A percentile compares a stretch with the other conserved stretches of the same genome.
These are phyloP conservation scores for Comarum palustre DNA, from an alignment of 306 rosid species.

Conservation along the genomic window DNA sequence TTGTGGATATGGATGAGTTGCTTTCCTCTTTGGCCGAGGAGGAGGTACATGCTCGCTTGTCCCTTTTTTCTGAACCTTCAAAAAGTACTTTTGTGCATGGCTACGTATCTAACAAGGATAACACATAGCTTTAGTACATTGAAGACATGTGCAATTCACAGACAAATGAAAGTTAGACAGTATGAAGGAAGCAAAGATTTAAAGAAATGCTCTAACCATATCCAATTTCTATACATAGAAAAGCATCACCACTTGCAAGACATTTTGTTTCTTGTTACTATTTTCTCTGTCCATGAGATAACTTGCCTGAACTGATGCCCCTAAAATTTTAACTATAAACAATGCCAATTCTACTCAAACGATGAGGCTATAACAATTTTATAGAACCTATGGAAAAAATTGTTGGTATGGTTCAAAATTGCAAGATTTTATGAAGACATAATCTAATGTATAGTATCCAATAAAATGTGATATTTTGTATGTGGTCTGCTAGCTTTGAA, in stretches of 20 bases:
- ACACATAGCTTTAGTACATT: neutral
- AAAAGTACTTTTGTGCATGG: constrained; percentile 94
- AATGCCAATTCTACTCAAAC: neutral
- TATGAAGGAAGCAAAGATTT: neutral
- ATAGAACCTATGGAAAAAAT: neutral
- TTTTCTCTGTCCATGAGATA: neutral
- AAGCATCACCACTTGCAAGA: neutral
- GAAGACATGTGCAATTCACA: neutral
- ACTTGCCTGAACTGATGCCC: neutral
- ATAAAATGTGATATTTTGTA: neutral
- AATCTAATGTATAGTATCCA: neutral
- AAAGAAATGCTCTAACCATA: neutral
- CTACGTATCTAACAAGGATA: constrained; percentile 71
- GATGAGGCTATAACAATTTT: neutral
- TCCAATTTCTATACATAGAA: neutral
- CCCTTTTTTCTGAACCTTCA: constrained; percentile 91
- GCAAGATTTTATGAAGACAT: neutral
- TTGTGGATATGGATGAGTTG: constrained; percentile 94
- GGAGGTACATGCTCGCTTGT: constrained; percentile 92
- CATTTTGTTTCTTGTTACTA: neutral
- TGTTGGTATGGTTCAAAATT: neutral
- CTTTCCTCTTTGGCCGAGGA: constrained; percentile 94
- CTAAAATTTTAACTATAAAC: neutral
- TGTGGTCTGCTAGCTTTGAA: neutral
- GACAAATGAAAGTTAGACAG: neutral